These are phyloP conservation scores for Beta vulgaris DNA, from an alignment of 148 eudicot genomes.

Conservation along the genomic window DNA sequence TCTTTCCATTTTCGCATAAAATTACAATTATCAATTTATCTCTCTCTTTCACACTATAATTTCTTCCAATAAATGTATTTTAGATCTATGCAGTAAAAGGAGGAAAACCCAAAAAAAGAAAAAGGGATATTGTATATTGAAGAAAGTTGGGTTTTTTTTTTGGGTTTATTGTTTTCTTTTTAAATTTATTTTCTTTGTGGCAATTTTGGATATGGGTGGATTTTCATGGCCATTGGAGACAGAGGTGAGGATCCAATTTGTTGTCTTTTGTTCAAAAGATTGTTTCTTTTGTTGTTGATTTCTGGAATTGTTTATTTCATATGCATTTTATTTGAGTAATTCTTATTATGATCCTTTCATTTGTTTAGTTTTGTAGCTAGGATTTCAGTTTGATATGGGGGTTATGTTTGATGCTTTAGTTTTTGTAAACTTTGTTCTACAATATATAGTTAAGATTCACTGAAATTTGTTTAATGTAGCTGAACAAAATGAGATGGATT, in stretches of 20 bases:
- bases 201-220: constrained; percentile 39
- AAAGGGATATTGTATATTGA: too few species aligned
- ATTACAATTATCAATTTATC: not conserved
- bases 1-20: constrained; percentile 8
- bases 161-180: not conserved
- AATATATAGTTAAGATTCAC: not conserved
- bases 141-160: not conserved
- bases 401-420: not conserved
- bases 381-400: not conserved
- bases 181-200: not conserved
- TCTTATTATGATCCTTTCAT: not conserved
- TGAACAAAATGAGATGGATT: not conserved
- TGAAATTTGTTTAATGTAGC: not conserved
- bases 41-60: not conserved
- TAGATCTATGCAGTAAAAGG: not conserved
- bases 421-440: not conserved
- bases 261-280: not conserved
- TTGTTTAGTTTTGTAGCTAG: not conserved
- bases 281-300: not conserved
- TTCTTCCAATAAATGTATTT: not conserved
- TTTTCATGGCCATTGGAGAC: constrained; percentile 60
- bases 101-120: too few species aligned
- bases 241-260: constrained; percentile 43
- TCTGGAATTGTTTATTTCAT: not conserved
- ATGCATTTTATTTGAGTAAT: not conserved